phyloP scores from a whole-genome alignment of 176 grass and related monocot genomes.

The Dactylis glomerata region DNA sequence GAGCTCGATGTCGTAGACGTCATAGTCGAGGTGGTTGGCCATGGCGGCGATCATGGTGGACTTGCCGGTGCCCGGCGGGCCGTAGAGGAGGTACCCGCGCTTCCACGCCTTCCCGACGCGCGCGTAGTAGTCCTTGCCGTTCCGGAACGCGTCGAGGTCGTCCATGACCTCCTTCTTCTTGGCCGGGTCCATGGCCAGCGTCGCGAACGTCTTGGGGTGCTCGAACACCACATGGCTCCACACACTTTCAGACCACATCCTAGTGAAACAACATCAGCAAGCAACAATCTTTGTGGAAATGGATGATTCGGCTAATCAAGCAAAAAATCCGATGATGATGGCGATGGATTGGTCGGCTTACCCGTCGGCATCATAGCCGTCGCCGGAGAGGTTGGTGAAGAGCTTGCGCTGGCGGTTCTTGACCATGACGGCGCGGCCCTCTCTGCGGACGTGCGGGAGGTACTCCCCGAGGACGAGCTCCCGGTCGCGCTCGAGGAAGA shows the following conservation, averaged over 20 bases:
- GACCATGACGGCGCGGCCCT: slow-evolving; percentile 40
- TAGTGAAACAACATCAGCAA: neutral
- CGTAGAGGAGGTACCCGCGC: slow-evolving; percentile 39
- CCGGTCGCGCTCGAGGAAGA: slow-evolving; percentile 38
- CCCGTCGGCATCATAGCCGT: neutral
- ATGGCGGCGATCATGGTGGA: slow-evolving; percentile 39
- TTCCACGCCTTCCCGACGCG: slow-evolving; percentile 50
- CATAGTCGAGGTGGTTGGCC: slow-evolving; percentile 45
- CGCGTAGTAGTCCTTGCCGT: slow-evolving; percentile 49
- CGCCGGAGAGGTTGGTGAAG: slow-evolving; percentile 49
- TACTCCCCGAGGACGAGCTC: slow-evolving; percentile 39
- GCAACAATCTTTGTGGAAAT: neutral
- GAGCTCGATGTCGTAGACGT: slow-evolving; percentile 52
- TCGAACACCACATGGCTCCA: slow-evolving; percentile 63
- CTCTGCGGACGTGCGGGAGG: slow-evolving; percentile 26
- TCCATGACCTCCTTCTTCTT: slow-evolving; percentile 38
- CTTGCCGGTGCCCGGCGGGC: slow-evolving; percentile 46
- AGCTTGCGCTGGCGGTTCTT: slow-evolving; percentile 54
- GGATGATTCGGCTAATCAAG: neutral
- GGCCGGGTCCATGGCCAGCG: slow-evolving; percentile 54
- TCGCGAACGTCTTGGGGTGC: slow-evolving; percentile 64
- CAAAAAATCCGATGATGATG: neutral
- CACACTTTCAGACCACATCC: neutral
- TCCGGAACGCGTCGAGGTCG: slow-evolving; percentile 51
- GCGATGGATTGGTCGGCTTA: neutral